These are phyloP conservation scores for Bothriochloa decipiens DNA, from an alignment of 176 grass and related monocot genomes.

Conservation along the genomic window DNA sequence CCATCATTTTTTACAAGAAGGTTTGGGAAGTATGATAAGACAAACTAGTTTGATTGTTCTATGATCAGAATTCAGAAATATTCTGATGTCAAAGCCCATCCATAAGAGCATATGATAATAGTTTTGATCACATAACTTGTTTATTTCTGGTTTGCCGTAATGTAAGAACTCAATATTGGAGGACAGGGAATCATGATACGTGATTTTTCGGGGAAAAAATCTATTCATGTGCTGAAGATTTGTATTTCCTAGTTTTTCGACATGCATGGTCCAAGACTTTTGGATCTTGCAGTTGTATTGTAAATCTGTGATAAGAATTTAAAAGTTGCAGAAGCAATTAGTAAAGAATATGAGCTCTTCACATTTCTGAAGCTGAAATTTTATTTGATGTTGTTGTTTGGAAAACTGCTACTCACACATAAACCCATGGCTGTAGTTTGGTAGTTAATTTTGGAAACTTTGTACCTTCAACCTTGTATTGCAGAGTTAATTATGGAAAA, in stretches of 20 bases:
- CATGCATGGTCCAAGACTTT: background rate
- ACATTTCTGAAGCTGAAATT: constrained; percentile 9
- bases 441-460: constrained; percentile 9
- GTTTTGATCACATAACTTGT: background rate
- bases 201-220: background rate
- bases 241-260: background rate
- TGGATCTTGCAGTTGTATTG: background rate
- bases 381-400: constrained; percentile 1
- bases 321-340: background rate
- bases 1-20: background rate
- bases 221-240: background rate
- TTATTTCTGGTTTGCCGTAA: background rate
- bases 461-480: background rate
- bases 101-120: background rate
- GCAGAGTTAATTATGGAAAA: constrained; percentile 14
- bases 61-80: constrained; percentile 16
- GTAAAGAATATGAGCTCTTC: background rate
- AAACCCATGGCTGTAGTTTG: background rate
- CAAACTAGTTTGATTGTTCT: background rate
- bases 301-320: background rate
- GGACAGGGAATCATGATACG: background rate
- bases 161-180: background rate
- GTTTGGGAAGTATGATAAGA: background rate
- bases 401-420: background rate
- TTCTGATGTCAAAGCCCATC: background rate